Evolutionary conservation across 495 filamentous ascomycete species (phyloP).

Genomic region (Bryoglossum gracile): DNA sequence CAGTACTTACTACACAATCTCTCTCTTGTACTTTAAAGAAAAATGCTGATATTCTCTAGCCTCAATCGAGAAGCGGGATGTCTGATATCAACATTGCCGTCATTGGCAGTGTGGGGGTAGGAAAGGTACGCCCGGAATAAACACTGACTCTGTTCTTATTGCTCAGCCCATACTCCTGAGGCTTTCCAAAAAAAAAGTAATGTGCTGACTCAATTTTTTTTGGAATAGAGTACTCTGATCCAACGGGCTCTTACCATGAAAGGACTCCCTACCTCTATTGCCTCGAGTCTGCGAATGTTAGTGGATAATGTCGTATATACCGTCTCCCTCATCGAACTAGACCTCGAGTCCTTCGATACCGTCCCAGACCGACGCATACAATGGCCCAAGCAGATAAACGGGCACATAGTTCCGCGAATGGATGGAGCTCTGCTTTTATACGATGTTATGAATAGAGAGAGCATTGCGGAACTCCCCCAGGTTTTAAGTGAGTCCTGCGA

Average conservation of each 20-base stretch:
- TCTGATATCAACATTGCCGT: conserved; percentile 80
- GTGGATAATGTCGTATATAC: conserved; percentile 70
- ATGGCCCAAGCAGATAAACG: conserved; percentile 68
- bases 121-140: no score
- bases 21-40: neutral
- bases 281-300: conserved; percentile 60
- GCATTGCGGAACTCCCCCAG: conserved; percentile 57
- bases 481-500: conserved; percentile 59
- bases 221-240: conserved; percentile 83
- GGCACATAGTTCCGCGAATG: conserved; percentile 59
- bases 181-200: no score
- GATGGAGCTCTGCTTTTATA: conserved; percentile 82
- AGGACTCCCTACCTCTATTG: conserved; percentile 44
- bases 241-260: conserved; percentile 69
- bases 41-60: conserved; percentile 12
- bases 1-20: conserved; percentile 20
- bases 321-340: conserved; percentile 75
- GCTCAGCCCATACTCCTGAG: no score
- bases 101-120: conserved; percentile 70
- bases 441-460: conserved; percentile 71
- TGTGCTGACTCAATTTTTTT: no score
- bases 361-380: conserved; percentile 58
- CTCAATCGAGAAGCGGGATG: conserved; percentile 24
- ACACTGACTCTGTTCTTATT: no score
- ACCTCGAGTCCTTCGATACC: conserved; percentile 59